Evolutionary conservation across 163 green algal species (phyloP).

Genomic region (Chlorella variabilis): DNA sequence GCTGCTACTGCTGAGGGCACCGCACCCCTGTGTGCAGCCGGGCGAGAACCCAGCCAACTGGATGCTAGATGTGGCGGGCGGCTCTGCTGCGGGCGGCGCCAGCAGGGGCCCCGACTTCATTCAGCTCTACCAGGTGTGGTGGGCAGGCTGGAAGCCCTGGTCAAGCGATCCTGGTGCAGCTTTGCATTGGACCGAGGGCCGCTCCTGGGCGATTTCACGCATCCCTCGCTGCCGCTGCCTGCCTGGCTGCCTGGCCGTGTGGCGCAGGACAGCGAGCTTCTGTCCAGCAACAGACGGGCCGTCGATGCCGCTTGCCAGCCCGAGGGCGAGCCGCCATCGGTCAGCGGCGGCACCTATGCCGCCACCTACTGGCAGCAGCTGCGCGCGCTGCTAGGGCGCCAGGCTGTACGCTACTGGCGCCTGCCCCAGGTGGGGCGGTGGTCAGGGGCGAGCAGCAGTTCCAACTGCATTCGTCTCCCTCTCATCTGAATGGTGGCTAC

Average conservation of each 20-base stretch:
- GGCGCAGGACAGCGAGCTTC: constrained; percentile 49
- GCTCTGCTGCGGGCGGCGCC: constrained; percentile 54
- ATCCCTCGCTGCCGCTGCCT: not conserved
- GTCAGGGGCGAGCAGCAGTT: not conserved
- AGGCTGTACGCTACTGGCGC: constrained; percentile 67
- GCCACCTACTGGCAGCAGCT: constrained; percentile 37
- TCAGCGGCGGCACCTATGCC: constrained; percentile 49
- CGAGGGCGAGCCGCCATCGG: constrained; percentile 27
- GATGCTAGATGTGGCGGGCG: constrained; percentile 81
- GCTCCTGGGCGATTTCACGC: constrained; percentile 34
- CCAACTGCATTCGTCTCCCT: too few species aligned
- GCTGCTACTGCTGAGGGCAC: too few species aligned
- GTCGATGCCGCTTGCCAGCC: constrained; percentile 30
- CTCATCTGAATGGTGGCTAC: too few species aligned
- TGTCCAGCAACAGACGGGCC: constrained; percentile 32
- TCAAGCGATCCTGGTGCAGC: too few species aligned
- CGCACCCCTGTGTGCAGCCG: not conserved
- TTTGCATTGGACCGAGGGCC: too few species aligned
- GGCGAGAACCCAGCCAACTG: constrained; percentile 57
- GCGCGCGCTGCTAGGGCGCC: constrained; percentile 41
- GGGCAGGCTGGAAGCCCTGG: constrained; percentile 18
- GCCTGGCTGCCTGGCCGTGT: not conserved
- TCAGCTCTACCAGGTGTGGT: constrained; percentile 34
- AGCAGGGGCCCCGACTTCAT: constrained; percentile 49
- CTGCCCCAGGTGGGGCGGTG: constrained; percentile 41